Evolutionary conservation across 2,329 filamentous ascomycete species (phyloP).

Genomic region (Fusarium sarcochroum): DNA sequence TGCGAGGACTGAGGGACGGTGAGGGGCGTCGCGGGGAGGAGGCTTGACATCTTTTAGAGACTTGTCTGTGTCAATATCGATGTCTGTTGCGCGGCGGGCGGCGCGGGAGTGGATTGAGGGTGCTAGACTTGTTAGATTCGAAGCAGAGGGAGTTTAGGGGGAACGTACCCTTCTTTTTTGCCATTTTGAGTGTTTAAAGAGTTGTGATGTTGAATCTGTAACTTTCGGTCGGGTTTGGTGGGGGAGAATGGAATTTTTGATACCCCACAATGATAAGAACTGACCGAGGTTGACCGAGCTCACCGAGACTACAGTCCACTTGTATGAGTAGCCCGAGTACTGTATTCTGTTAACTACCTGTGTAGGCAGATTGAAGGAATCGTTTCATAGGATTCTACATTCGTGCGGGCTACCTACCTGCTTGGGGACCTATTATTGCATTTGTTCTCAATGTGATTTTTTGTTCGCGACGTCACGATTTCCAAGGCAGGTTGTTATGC

Average conservation of each 20-base stretch:
- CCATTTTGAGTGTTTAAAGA: conserved; percentile 46
- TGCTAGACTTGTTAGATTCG: conserved; percentile 56
- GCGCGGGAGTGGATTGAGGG: conserved; percentile 80
- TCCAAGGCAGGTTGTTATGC: not conserved
- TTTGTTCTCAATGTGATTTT: no score
- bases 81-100: conserved; percentile 79
- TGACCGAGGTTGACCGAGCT: conserved; percentile 45
- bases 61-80: conserved; percentile 79
- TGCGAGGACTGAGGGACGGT: conserved; percentile 76
- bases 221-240: conserved; percentile 38
- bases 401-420: no score
- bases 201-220: conserved; percentile 35
- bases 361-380: no score
- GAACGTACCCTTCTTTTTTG: conserved; percentile 51
- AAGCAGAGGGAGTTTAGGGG: fast-evolving
- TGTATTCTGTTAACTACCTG: no score
- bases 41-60: conserved; percentile 73
- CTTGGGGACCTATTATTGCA: no score
- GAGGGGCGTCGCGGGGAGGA: conserved; percentile 57
- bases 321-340: no score
- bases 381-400: no score
- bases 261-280: conserved; percentile 47
- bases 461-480: not conserved
- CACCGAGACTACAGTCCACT: no score
- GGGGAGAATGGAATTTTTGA: conserved; percentile 48